A percentile compares a stretch with the other conserved stretches of the same genome.
phyloP scores from a whole-genome alignment of 495 filamentous ascomycete genomes.

The Podospora fimiseda region DNA sequence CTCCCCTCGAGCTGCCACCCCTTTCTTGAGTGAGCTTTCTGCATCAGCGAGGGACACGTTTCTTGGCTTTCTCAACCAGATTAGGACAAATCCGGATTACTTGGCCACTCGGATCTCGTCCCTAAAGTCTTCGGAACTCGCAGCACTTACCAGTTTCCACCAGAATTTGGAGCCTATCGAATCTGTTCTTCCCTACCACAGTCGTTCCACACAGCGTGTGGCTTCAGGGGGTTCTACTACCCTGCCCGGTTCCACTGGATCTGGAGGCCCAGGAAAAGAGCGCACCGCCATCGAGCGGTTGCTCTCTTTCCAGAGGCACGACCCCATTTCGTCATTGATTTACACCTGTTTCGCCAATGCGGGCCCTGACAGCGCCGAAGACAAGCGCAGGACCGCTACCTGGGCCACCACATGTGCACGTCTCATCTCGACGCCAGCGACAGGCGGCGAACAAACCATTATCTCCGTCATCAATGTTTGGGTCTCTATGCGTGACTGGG shows the following conservation, averaged over 20 bases:
- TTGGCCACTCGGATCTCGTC: constrained; percentile 70
- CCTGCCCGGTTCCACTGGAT: constrained; percentile 7
- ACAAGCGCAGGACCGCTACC: constrained; percentile 64
- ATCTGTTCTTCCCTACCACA: constrained; percentile 70
- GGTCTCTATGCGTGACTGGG: constrained; percentile 82
- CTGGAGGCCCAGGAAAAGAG: constrained; percentile 22
- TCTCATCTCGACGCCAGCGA: constrained; percentile 52
- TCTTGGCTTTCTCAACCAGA: constrained; percentile 69
- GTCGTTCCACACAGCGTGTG: constrained; percentile 38
- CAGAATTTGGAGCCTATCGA: constrained; percentile 71
- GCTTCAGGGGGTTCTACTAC: constrained; percentile 14
- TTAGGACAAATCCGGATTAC: constrained; percentile 81
- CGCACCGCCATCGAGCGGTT: constrained; percentile 60
- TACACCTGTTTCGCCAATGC: constrained; percentile 85
- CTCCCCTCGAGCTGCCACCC: constrained; percentile 45
- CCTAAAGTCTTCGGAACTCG: constrained; percentile 66
- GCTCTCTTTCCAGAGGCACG: constrained; percentile 78
- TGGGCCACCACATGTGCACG: constrained; percentile 87
- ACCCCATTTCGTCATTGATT: constrained; percentile 77
- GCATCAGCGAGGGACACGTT: constrained; percentile 66
- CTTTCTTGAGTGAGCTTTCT: constrained; percentile 78
- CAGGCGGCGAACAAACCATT: constrained; percentile 56
- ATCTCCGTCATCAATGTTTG: constrained; percentile 73
- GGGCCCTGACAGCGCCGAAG: constrained; percentile 68
- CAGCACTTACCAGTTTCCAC: constrained; percentile 65